Base-by-base conservation (phyloP, 495 filamentous ascomycete species). In the Neurospora discreta region DNA sequence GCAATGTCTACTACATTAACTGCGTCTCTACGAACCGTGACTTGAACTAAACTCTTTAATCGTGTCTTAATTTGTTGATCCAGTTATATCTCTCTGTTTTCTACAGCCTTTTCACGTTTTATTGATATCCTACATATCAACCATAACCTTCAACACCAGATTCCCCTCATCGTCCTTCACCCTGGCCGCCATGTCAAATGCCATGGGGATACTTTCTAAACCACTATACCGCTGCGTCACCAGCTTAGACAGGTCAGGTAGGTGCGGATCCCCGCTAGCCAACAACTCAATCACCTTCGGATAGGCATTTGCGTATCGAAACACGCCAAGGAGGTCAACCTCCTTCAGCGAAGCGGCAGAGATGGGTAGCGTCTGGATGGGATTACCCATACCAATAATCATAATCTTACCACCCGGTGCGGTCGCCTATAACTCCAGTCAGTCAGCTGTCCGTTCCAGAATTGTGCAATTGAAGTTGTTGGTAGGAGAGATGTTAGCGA, bases 361-460 rank as follows among this genome's bases (percentile, higher is more conserved):
- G 70, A 97, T 88, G 5, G 94, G 94, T 5, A 97, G 83, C 0
- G 92, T 96, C 80, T 96, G 92, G 65, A 96, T 85, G 1, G 95
- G 94, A 60, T 86, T 91, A 26, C 95, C 95, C 93, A 98, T 97
- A n/a, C 95, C 95, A 70, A 98, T 91, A 71, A 97, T 86, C 82
- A 97, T 88, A 43, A 97, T 83, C 68, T 89, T 88, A 18, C 94
- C 93, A 11, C 95, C 95, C 0, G 95, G 87, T 38, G 86, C 84
- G 4, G 93, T 90, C 9, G 91, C 80, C 86, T 88, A 39, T 39
- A 2, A 46, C 10, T 2, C 18, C 43, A 36, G 0, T 41, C 16
- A 58, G 68, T 72, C 39, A 75, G 60, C 36, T 3, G 42, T 52
- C 1, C 10, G 13, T 52, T 13, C 44, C 44, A 11, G 5, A 11